Evolutionary conservation across 129 eudicot species (phyloP).

Genomic region (sunflower (Helianthus annuus)): HanXRQr2.0-SUNRISE NC_035448.2:107243757-107244256

Average conservation of each 20-base stretch:
- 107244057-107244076: neutral
- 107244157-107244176: neutral
- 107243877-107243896: slow-evolving; percentile 5
- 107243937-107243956: neutral
- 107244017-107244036: neutral
- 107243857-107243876: neutral
- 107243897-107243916: neutral
- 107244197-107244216: neutral
- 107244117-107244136: neutral
- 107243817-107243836: neutral
- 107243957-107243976: slow-evolving; percentile 9
- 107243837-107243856: neutral
- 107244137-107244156: neutral
- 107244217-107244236: neutral
- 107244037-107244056: neutral
- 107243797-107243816: neutral
- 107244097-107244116: neutral
- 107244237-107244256: neutral
- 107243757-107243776: slow-evolving; percentile 4
- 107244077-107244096: neutral
- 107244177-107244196: neutral
- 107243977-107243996: too few relatives aligned
- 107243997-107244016: slow-evolving; percentile 2
- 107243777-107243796: neutral
- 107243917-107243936: neutral